Conservation (phyloP, 192 early-diverging fungal species). For the Coemansia sp. region DNA sequence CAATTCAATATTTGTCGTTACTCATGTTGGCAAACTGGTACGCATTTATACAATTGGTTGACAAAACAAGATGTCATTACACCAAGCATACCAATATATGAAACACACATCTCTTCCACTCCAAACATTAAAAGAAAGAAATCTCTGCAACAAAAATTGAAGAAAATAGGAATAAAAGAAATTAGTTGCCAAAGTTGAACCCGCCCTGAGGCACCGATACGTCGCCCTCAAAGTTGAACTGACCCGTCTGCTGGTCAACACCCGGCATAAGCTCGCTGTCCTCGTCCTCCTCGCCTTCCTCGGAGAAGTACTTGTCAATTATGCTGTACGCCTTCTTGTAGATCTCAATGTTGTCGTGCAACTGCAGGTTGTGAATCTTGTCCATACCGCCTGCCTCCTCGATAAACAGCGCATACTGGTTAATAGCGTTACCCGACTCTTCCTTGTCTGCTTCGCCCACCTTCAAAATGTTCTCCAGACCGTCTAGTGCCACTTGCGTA, state of each 20-base stretch:
- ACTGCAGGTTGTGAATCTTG: constrained; percentile 91
- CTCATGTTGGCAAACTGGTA: no score
- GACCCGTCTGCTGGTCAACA: constrained; percentile 72
- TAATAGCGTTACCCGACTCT: constrained; percentile 57
- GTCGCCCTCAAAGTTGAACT: constrained; percentile 75
- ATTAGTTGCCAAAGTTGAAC: constrained; percentile 71
- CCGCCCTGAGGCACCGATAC: constrained; percentile 73
- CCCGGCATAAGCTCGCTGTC: constrained; percentile 65
- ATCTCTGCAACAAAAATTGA: background rate
- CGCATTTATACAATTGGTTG: no score
- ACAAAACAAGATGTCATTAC: no score
- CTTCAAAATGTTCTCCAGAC: constrained; percentile 96
- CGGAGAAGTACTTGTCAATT: constrained; percentile 95
- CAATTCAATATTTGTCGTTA: no score
- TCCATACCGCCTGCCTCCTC: constrained; percentile 96
- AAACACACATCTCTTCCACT: no score
- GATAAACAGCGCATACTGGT: constrained; percentile 85
- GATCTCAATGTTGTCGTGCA: constrained; percentile 94
- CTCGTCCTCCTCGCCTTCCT: constrained; percentile 78
- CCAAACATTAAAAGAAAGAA: background rate
- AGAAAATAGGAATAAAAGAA: constrained; percentile 1
- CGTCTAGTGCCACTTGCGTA: constrained; percentile 95
- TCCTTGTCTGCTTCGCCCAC: constrained; percentile 88
- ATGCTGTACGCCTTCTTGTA: constrained; percentile 95
- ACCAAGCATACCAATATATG: no score